These are phyloP conservation scores for Tetrastigma voinierianum DNA, from an alignment of 164 flowering plant genomes.

Conservation along the genomic window DNA sequence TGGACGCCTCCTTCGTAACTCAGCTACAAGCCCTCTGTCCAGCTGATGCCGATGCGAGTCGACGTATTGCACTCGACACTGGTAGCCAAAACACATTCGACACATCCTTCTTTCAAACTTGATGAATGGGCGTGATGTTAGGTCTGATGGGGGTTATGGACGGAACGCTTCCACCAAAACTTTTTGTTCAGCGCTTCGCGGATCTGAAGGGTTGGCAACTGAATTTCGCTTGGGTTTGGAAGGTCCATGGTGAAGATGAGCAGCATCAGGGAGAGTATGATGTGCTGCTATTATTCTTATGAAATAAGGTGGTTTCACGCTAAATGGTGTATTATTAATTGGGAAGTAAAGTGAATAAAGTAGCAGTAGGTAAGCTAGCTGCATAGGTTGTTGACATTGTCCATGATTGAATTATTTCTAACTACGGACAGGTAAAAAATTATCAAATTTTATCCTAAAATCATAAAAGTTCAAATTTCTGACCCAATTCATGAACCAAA, in stretches of 20 bases:
- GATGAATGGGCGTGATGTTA: conserved; percentile 39
- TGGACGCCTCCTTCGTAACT: conserved; percentile 37
- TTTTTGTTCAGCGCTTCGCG: conserved; percentile 36
- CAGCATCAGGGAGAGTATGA: conserved; percentile 38
- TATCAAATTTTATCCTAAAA: too few species aligned
- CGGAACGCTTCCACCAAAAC: conserved; percentile 33
- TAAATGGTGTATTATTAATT: too few species aligned
- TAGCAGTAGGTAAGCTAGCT: too few species aligned
- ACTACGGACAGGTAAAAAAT: too few species aligned
- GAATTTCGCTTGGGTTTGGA: conserved; percentile 46
- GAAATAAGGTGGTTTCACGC: conserved; percentile 2
- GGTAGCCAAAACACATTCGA: conserved; percentile 43
- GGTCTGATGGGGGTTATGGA: conserved; percentile 57
- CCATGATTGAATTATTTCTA: too few species aligned
- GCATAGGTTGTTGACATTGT: too few species aligned
- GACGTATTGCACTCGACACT: conserved; percentile 41
- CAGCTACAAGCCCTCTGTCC: too few species aligned
- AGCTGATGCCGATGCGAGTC: conserved; percentile 31
- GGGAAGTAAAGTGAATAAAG: too few species aligned
- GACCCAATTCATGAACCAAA: too few species aligned
- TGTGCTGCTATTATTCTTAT: conserved; percentile 49
- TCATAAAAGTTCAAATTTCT: too few species aligned
- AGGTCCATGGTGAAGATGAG: conserved; percentile 69
- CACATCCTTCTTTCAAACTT: conserved; percentile 38
- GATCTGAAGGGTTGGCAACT: conserved; percentile 30